Conservation (phyloP, 1,284 basidiomycete species). For the Wallemia mellicola region DNA sequence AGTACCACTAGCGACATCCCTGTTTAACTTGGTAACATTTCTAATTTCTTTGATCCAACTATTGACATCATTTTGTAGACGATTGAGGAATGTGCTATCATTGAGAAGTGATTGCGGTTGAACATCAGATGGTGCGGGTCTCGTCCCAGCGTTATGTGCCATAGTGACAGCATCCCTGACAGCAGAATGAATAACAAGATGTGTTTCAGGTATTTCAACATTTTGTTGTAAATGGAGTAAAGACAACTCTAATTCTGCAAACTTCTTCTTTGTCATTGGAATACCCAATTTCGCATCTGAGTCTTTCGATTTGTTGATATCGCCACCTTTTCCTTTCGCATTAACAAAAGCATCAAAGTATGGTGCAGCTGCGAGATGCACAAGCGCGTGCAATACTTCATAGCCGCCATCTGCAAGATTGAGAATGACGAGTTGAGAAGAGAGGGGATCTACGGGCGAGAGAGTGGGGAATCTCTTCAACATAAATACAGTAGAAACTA, state of each 20-base stretch:
- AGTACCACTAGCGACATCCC: constrained; percentile 81
- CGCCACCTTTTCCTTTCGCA: constrained; percentile 15
- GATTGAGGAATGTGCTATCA: constrained; percentile 77
- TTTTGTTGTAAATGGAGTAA: constrained; percentile 90
- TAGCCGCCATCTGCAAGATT: constrained; percentile 47
- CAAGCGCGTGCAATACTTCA: constrained; percentile 81
- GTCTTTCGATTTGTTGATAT: constrained; percentile 41
- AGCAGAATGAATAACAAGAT: constrained; percentile 65
- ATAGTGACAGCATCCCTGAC: constrained; percentile 66
- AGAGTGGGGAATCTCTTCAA: constrained; percentile 71
- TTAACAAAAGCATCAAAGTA: constrained; percentile 90
- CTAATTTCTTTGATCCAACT: constrained; percentile 97
- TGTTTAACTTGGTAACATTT: constrained; percentile 67
- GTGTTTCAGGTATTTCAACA: constrained; percentile 91
- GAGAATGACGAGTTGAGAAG: constrained; percentile 64
- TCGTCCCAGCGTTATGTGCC: constrained; percentile 14
- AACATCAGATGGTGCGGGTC: constrained; percentile 14
- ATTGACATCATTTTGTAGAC: constrained; percentile 77
- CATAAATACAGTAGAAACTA: constrained; percentile 63
- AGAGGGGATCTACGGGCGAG: constrained; percentile 45
- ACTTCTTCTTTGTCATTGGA: constrained; percentile 96
- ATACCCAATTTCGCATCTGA: constrained; percentile 74
- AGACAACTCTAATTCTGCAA: constrained; percentile 89
- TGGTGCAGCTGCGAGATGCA: constrained; percentile 82
- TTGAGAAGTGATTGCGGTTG: constrained; percentile 23